Conservation (phyloP, 2,329 filamentous ascomycete species). For the Phialocephala sp. region DNA sequence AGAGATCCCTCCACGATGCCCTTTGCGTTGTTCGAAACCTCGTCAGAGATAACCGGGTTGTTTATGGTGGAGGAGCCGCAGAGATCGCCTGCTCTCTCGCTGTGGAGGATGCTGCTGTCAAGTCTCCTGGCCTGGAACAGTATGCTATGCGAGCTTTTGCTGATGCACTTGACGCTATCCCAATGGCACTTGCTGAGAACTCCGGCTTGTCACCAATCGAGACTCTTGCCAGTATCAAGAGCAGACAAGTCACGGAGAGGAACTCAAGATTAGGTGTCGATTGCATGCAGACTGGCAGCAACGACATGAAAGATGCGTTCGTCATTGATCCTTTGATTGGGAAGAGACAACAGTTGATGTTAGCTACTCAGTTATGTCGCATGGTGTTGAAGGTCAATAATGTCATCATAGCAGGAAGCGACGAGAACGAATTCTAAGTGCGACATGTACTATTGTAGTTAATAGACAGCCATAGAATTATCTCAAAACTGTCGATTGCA, state of each 20-base stretch:
- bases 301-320: constrained; percentile 97
- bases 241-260: constrained; percentile 89
- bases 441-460: constrained; percentile 38
- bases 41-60: constrained; percentile 93
- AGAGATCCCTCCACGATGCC: constrained; percentile 95
- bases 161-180: constrained; percentile 90
- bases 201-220: constrained; percentile 95
- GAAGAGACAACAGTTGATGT: constrained; percentile 94
- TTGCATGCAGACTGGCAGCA: constrained; percentile 94
- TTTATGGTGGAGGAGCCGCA: constrained; percentile 95
- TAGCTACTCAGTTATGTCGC: constrained; percentile 95
- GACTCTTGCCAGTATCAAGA: constrained; percentile 93
- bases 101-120: constrained; percentile 91
- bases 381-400: constrained; percentile 99
- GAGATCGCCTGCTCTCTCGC: constrained; percentile 97
- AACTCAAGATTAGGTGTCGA: constrained; percentile 86
- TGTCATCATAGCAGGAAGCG: constrained; percentile 88
- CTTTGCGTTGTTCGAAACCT: constrained; percentile 97
- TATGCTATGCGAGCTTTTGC: constrained; percentile 99
- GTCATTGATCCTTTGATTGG: constrained; percentile 98
- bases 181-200: constrained; percentile 97
- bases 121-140: constrained; percentile 96
- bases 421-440: constrained; percentile 79
- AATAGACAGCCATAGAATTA: constrained; percentile 29
- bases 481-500: background rate